Percentiles rank a stretch among this genome's conserved stretches.
phyloP scores from a whole-genome alignment of 495 filamentous ascomycete species.

The Patellaria atrata region DNA sequence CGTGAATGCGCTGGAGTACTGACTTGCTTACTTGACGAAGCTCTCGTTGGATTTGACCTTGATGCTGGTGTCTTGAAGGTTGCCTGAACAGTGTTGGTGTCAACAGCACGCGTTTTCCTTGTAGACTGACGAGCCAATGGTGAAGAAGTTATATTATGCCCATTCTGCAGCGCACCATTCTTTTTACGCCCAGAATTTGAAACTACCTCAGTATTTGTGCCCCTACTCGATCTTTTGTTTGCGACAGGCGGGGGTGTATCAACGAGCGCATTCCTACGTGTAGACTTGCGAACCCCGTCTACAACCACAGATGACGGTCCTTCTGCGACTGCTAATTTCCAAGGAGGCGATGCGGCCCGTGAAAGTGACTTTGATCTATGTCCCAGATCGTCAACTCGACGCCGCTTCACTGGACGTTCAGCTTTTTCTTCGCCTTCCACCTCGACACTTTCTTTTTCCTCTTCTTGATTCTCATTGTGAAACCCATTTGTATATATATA shows the following conservation, averaged over 20 bases:
- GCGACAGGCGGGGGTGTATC: constrained; percentile 37
- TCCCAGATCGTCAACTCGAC: constrained; percentile 45
- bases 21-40: no score
- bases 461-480: constrained; percentile 1
- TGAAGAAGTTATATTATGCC: no score
- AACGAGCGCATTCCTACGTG: constrained; percentile 11
- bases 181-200: constrained; percentile 10
- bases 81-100: no score
- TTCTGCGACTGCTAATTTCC: constrained; percentile 78
- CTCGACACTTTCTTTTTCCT: constrained; percentile 8
- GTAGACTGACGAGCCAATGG: no score
- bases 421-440: constrained; percentile 29
- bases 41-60: no score
- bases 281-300: constrained; percentile 58
- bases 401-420: constrained; percentile 55
- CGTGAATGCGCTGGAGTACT: no score
- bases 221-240: constrained; percentile 47
- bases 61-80: no score
- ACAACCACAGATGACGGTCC: constrained; percentile 68
- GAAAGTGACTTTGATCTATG: constrained; percentile 34
- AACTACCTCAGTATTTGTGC: constrained; percentile 16
- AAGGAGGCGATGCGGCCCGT: constrained; percentile 63
- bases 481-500: constrained; percentile 6
- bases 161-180: constrained; percentile 5
- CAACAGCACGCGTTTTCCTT: no score